phyloP scores from a whole-genome alignment of 2,329 filamentous ascomycete genomes.

The Colletotrichum lindemuthianum region DNA sequence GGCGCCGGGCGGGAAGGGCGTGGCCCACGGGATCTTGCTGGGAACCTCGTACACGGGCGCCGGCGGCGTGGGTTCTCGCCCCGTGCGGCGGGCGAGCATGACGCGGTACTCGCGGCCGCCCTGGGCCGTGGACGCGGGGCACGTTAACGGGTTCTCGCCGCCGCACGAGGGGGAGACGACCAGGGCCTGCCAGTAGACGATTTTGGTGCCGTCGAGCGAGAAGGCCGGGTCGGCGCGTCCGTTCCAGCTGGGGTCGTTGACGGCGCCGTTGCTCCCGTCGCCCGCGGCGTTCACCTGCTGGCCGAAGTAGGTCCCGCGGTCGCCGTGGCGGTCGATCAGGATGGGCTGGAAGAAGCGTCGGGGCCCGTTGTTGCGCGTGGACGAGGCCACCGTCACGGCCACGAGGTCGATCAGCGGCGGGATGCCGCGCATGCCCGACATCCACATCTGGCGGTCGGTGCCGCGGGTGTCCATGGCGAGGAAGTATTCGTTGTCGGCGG shows the following conservation, averaged over 20 bases:
- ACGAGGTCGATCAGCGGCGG: constrained; percentile 54
- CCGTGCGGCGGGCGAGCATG: constrained; percentile 52
- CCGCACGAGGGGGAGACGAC: constrained; percentile 53
- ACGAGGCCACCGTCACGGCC: constrained; percentile 45
- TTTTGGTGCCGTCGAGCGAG: constrained; percentile 52
- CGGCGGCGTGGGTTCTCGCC: constrained; percentile 41
- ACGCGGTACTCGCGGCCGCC: constrained; percentile 51
- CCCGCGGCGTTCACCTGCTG: constrained; percentile 53
- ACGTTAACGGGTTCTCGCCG: constrained; percentile 53
- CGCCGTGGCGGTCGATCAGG: constrained; percentile 55
- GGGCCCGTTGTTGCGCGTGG: constrained; percentile 56
- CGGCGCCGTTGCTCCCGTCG: constrained; percentile 47
- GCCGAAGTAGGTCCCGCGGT: constrained; percentile 55
- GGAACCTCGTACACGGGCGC: constrained; percentile 41
- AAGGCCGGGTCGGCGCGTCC: constrained; percentile 55
- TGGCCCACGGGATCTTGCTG: constrained; percentile 47
- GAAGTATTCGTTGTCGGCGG: constrained; percentile 54
- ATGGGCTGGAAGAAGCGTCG: constrained; percentile 58
- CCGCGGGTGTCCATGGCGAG: constrained; percentile 56
- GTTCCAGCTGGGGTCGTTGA: constrained; percentile 61
- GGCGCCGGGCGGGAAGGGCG: constrained; percentile 42
- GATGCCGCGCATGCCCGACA: constrained; percentile 50
- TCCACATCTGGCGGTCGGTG: constrained; percentile 52
- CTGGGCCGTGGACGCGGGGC: constrained; percentile 49
- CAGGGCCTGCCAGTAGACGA: constrained; percentile 54